phyloP scores from a whole-genome alignment of 192 early-diverging fungal species.

The Entomortierella parvispora region DNA sequence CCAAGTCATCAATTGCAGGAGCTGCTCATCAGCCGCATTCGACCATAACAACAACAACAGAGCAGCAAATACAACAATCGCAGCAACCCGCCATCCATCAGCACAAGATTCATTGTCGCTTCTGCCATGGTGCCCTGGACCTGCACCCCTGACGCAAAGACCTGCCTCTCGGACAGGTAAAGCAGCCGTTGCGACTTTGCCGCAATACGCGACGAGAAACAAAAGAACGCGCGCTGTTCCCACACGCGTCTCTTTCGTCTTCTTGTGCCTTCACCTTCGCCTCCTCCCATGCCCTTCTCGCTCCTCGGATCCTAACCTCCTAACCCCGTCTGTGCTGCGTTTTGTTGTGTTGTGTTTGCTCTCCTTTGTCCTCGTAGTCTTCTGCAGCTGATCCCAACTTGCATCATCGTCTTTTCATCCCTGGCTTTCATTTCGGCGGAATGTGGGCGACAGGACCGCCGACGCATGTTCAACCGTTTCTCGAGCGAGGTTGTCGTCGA shows the following conservation, averaged over 20 bases:
- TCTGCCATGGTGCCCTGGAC: slow-evolving; percentile 13
- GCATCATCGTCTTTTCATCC: slow-evolving; percentile 50
- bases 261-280: no score
- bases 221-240: neutral
- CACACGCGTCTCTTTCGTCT: no score
- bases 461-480: slow-evolving; percentile 38
- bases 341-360: neutral
- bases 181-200: no score
- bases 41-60: no score
- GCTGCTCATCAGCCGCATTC: no score
- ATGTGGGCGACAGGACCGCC: slow-evolving; percentile 46
- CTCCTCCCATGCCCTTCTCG: neutral
- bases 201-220: neutral
- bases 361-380: slow-evolving; percentile 5
- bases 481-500: slow-evolving; percentile 49
- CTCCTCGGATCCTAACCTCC: neutral
- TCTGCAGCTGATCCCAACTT: slow-evolving; percentile 44
- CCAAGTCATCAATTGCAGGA: no score
- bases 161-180: slow-evolving; percentile 10
- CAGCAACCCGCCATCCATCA: no score
- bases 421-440: slow-evolving; percentile 45
- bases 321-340: neutral
- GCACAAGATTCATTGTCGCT: neutral
- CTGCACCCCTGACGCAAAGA: slow-evolving; percentile 7
- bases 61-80: neutral